Evolutionary conservation across 805 yeast species (phyloP), one percentile per base, ranked within the genome.

Genomic region (Scheffersomyces ergatensis): DNA sequence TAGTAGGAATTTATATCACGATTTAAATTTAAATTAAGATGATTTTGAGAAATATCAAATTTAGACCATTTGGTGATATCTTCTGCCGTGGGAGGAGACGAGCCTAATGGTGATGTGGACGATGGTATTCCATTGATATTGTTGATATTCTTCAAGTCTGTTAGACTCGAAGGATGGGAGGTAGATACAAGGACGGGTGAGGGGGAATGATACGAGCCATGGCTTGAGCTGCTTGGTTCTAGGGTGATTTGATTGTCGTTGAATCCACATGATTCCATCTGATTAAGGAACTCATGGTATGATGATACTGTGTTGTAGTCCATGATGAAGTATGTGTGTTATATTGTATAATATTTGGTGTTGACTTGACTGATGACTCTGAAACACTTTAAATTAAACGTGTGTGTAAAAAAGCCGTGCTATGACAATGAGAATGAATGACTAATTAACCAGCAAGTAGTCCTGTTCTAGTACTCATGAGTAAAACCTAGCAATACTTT

Each of bases 201-300:
- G 6, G 32, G 32, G 15, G 32, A 29, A 14, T 29, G 18, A 29
- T 5, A 29, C 4, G 32, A 29, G 18, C 15, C 32, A 29, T 32
- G 32, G 15, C 15, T 12, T 5, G 32, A 29, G 11, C 11, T 29
- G 18, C 18, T 8, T 6, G 47, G 18, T 29, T 37, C 43, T 24
- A 49, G 21, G 3, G 36, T 31, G 15, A 55, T 46, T 31, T 45
- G 38, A 39, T 44, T 37, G 37, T 47, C 48, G 33, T 42, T 43
- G 33, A 42, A 53, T 27, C 53, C 49, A 18, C 47, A 38, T 2
- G 53, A 42, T 34, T 53, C 56, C 51, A 59, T 54, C 35, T 43
- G 53, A 21, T 43, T 52, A 34, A 59, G 48, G 36, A 59, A 59
- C 36, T 57, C 60, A 37, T 53, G 48, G 37, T 58, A 54, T 57